These are phyloP conservation scores for Nannizziopsis arthrosporioides DNA, from an alignment of 2,329 filamentous ascomycete genomes.

Conservation along the genomic window DNA sequence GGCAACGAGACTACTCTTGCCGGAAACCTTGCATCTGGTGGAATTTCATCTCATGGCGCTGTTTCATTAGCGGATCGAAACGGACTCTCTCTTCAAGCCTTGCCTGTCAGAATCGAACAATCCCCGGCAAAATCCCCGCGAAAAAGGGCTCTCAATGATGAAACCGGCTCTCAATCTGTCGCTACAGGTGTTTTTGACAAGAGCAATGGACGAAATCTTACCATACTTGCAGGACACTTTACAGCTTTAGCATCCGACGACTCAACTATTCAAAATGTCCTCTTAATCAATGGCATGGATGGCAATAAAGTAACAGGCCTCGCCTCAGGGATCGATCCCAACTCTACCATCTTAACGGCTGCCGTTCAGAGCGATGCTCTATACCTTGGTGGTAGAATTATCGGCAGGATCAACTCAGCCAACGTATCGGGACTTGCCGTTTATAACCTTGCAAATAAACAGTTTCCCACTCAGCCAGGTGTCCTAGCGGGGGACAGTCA, in stretches of 20 bases:
- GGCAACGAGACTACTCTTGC: constrained; percentile 56
- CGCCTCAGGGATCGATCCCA: constrained; percentile 48
- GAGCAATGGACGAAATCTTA: constrained; percentile 50
- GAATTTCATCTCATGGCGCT: constrained; percentile 60
- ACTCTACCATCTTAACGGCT: constrained; percentile 65
- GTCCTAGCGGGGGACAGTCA: constrained; percentile 56
- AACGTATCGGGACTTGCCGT: constrained; percentile 62
- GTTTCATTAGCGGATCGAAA: constrained; percentile 46
- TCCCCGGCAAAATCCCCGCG: constrained; percentile 19
- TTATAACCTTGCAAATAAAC: constrained; percentile 59
- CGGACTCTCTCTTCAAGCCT: constrained; percentile 28
- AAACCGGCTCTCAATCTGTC: constrained; percentile 25
- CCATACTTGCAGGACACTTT: constrained; percentile 81
- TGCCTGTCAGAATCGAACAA: constrained; percentile 41
- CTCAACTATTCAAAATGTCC: constrained; percentile 63
- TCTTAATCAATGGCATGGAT: constrained; percentile 68
- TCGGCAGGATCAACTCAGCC: constrained; percentile 53
- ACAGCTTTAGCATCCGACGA: constrained; percentile 56
- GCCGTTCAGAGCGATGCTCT: constrained; percentile 55
- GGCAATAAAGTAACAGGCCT: constrained; percentile 55
- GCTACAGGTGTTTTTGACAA: constrained; percentile 21
- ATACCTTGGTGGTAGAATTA: constrained; percentile 71
- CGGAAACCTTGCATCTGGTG: constrained; percentile 67
- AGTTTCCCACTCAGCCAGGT: constrained; percentile 61
- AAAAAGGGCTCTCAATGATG: constrained; percentile 20